These are phyloP conservation scores for Aspergillus sp. DNA, from an alignment of 2,329 filamentous ascomycete genomes.

Conservation along the genomic window DNA sequence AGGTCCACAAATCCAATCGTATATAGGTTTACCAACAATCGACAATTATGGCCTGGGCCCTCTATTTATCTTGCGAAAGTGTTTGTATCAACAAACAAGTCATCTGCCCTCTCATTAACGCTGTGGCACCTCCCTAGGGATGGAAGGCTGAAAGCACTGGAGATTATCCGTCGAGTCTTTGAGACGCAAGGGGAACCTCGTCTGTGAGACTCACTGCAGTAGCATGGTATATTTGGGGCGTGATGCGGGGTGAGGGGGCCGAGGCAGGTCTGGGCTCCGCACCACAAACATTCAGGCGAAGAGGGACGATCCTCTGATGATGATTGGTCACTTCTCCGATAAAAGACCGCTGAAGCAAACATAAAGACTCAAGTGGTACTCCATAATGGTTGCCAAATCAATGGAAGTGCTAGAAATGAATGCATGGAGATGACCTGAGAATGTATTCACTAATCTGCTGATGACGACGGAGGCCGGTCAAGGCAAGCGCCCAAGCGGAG, in stretches of 20 bases:
- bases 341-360: slow-evolving; percentile 30
- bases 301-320: slow-evolving; percentile 22
- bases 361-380: not conserved
- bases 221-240: not conserved
- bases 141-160: slow-evolving; percentile 4
- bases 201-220: not conserved
- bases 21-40: slow-evolving; percentile 7
- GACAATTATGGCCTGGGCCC: not conserved
- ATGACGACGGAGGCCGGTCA: no score
- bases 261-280: not conserved
- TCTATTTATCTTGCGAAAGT: slow-evolving; percentile 16
- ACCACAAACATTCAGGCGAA: not conserved
- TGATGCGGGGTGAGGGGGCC: slow-evolving; percentile 1
- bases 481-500: no score
- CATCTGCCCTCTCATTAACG: slow-evolving; percentile 12
- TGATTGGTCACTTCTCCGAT: slow-evolving; percentile 35
- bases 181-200: slow-evolving; percentile 18
- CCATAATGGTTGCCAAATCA: not conserved
- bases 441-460: no score
- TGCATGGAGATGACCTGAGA: not conserved
- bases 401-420: not conserved
- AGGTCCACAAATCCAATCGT: slow-evolving; percentile 10
- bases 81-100: not conserved
- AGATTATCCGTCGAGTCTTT: slow-evolving; percentile 30
- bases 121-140: slow-evolving; percentile 14